Conservation (phyloP, 768 basidiomycete genomes). For the Ramaria rubella region DNA sequence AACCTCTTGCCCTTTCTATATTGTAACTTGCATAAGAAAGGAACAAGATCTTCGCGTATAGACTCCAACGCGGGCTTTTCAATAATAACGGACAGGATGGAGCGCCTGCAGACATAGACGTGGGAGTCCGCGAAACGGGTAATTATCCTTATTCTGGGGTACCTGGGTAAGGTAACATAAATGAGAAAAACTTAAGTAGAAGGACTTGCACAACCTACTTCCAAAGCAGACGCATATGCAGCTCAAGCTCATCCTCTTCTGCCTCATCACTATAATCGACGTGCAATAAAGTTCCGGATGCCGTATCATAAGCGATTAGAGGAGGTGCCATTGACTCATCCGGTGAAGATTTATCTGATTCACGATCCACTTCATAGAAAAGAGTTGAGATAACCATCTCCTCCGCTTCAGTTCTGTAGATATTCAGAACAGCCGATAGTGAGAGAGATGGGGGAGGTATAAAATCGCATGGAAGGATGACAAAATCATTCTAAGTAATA, state of each 20-base stretch:
- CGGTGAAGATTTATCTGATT: conserved; percentile 30
- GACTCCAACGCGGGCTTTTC: conserved; percentile 67
- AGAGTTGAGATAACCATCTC: conserved; percentile 57
- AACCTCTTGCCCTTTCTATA: conserved; percentile 56
- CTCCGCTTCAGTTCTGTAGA: conserved; percentile 70
- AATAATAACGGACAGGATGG: conserved; percentile 63
- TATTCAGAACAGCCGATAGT: conserved; percentile 65
- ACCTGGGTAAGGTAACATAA: conserved; percentile 35
- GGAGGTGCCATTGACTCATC: conserved; percentile 60
- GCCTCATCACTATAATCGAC: conserved; percentile 64
- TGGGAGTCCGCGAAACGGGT: conserved; percentile 76
- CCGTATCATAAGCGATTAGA: conserved; percentile 64
- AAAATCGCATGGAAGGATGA: conserved; percentile 88
- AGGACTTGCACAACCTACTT: conserved; percentile 38
- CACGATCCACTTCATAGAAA: conserved; percentile 58
- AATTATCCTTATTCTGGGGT: conserved; percentile 65
- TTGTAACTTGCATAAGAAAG: conserved; percentile 86
- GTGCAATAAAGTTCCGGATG: conserved; percentile 59
- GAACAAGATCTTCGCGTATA: conserved; percentile 83
- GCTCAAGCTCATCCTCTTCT: conserved; percentile 64
- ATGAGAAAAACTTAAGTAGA: background rate
- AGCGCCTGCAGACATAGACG: conserved; percentile 79
- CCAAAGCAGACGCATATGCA: conserved; percentile 70
- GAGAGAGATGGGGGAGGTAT: conserved; percentile 70
- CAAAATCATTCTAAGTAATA: conserved; percentile 55